Conservation (phyloP, 768 basidiomycete genomes). For the Mycena floridula region DNA sequence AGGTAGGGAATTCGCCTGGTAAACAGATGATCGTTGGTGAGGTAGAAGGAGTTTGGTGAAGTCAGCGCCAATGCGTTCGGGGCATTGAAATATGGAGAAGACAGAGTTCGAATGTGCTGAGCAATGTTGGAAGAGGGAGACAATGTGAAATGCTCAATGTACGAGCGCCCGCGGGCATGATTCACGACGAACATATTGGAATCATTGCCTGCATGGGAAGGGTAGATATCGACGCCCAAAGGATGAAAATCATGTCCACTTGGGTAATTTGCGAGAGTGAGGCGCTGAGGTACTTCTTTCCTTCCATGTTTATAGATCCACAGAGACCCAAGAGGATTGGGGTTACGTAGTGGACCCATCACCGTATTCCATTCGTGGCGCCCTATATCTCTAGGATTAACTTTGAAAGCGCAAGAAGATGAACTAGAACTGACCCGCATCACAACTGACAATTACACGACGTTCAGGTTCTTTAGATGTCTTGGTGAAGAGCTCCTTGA, state of each 20-base stretch:
- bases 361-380: conserved; percentile 69
- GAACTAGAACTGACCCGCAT: conserved; percentile 27
- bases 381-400: conserved; percentile 23
- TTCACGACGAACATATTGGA: conserved; percentile 65
- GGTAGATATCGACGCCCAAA: conserved; percentile 56
- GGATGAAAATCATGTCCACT: conserved; percentile 62
- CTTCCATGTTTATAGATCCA: conserved; percentile 46
- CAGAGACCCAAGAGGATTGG: conserved; percentile 50
- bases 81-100: conserved; percentile 50
- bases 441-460: conserved; percentile 45
- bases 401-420: conserved; percentile 1
- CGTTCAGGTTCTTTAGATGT: conserved; percentile 23
- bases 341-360: conserved; percentile 62
- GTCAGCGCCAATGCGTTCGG: conserved; percentile 66
- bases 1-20: conserved; percentile 54
- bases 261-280: conserved; percentile 50
- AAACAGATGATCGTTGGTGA: conserved; percentile 67
- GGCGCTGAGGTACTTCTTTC: conserved; percentile 26
- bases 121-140: conserved; percentile 40
- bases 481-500: too few relatives aligned
- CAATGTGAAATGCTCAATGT: conserved; percentile 64
- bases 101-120: conserved; percentile 53
- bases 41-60: conserved; percentile 61
- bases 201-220: conserved; percentile 37
- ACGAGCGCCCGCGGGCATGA: conserved; percentile 54